These are phyloP conservation scores for Fusarium torreyae DNA, from an alignment of 2,329 filamentous ascomycete species.

Conservation along the genomic window DNA sequence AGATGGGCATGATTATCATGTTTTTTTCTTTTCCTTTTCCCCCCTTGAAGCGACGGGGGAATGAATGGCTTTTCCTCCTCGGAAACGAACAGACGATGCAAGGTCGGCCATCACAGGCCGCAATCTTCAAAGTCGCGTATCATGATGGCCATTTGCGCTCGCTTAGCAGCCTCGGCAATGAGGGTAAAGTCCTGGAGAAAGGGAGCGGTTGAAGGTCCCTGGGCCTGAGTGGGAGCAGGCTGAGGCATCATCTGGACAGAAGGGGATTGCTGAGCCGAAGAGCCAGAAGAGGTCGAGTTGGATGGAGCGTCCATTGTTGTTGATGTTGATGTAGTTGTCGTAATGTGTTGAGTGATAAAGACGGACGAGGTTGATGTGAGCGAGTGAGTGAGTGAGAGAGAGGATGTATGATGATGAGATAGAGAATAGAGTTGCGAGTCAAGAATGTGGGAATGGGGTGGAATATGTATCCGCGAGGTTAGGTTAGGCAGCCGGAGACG, in stretches of 20 bases:
- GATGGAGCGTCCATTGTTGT: slow-evolving; percentile 55
- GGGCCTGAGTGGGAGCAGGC: slow-evolving; percentile 50
- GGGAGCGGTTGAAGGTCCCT: slow-evolving; percentile 63
- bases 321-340: background rate
- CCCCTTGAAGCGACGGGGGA: slow-evolving; percentile 2
- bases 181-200: slow-evolving; percentile 88
- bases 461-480: slow-evolving; percentile 30
- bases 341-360: slow-evolving; percentile 19
- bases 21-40: background rate
- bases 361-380: slow-evolving; percentile 16
- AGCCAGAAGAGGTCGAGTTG: slow-evolving; percentile 47
- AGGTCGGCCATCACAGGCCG: slow-evolving; percentile 62
- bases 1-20: background rate
- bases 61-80: slow-evolving; percentile 1
- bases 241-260: slow-evolving; percentile 48
- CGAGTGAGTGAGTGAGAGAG: slow-evolving; percentile 4
- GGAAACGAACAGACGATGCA: background rate
- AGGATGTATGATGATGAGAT: background rate
- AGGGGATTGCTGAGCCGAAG: slow-evolving; percentile 53
- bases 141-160: slow-evolving; percentile 90
- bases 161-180: slow-evolving; percentile 92
- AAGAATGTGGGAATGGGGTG: slow-evolving; percentile 21
- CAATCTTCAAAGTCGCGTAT: slow-evolving; percentile 88
- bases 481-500: slow-evolving; percentile 30
- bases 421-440: background rate